A percentile compares a stretch with the other conserved stretches of the same genome.
Evolutionary conservation across 768 basidiomycete species (phyloP).

Genomic region (Trametes cubensis): DNA sequence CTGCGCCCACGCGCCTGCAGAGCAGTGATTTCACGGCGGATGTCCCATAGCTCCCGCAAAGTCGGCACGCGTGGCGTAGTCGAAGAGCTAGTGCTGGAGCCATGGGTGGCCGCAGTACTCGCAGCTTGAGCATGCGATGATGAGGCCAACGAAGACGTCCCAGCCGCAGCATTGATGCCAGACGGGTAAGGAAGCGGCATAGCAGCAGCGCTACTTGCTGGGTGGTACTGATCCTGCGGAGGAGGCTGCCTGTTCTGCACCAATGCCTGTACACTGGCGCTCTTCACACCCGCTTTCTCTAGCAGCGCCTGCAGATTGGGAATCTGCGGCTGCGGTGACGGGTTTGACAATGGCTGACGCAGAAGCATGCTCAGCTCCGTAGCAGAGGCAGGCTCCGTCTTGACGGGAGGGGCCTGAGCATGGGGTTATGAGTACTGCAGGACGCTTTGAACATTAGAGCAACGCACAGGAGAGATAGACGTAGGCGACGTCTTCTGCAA

Average conservation of each 20-base stretch:
- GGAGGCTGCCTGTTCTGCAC: conserved; percentile 9
- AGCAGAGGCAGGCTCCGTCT: conserved; percentile 13
- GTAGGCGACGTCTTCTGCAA: conserved; percentile 12
- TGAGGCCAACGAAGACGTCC: not conserved
- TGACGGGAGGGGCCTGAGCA: not conserved
- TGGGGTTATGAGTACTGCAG: not conserved
- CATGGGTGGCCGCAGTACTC: not conserved
- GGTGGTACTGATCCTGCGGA: conserved; percentile 8
- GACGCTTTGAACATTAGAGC: not conserved
- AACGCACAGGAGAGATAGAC: not conserved
- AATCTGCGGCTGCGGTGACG: conserved; percentile 16
- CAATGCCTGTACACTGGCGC: conserved; percentile 14
- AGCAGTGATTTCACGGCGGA: conserved; percentile 33
- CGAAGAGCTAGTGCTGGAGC: not conserved
- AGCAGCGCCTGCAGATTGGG: conserved; percentile 22
- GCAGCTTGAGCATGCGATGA: not conserved
- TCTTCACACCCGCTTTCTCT: conserved; percentile 22
- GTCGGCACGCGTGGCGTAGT: conserved; percentile 15
- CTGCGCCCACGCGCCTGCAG: conserved; percentile 27
- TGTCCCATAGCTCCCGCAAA: conserved; percentile 32
- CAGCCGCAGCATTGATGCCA: not conserved
- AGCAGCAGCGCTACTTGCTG: conserved; percentile 5
- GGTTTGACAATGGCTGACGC: not conserved
- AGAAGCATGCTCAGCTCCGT: conserved; percentile 6
- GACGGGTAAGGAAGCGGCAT: not conserved